Percentiles rank a stretch among this genome's conserved stretches.
Evolutionary conservation across 257 asterid species (phyloP).

Genomic region (Solanum lignicaule): DNA sequence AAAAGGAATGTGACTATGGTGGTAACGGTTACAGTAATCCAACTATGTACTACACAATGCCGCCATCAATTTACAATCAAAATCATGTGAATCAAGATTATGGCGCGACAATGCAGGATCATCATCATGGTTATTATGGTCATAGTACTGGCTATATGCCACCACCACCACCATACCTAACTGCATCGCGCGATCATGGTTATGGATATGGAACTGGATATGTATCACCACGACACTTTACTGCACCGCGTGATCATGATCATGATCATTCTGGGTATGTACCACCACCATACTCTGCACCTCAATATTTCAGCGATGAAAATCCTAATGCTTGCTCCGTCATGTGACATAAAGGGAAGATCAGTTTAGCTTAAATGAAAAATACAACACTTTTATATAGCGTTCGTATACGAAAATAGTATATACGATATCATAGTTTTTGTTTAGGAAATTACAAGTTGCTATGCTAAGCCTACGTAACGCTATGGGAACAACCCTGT

Average conservation of each 20-base stretch:
- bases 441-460: neutral
- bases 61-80: constrained; percentile 44
- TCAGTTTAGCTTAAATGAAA: neutral
- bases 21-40: constrained; percentile 24
- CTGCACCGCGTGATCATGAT: neutral
- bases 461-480: too few relatives aligned
- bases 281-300: constrained; percentile 12
- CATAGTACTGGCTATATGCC: constrained; percentile 28
- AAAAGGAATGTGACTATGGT: constrained; percentile 24
- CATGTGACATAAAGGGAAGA: constrained; percentile 35
- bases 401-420: neutral
- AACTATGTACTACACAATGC: constrained; percentile 35
- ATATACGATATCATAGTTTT: neutral
- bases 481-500: too few relatives aligned
- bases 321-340: constrained; percentile 78
- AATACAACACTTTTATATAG: neutral
- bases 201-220: constrained; percentile 19
- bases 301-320: constrained; percentile 75
- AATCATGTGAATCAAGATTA: constrained; percentile 46
- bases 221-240: constrained; percentile 41
- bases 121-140: neutral
- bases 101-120: constrained; percentile 23
- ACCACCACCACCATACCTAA: neutral
- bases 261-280: constrained; percentile 27
- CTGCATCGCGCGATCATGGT: constrained; percentile 5